phyloP scores from a whole-genome alignment of 2,329 filamentous ascomycete genomes.

The Cephalotrichum gorgonifer region DNA sequence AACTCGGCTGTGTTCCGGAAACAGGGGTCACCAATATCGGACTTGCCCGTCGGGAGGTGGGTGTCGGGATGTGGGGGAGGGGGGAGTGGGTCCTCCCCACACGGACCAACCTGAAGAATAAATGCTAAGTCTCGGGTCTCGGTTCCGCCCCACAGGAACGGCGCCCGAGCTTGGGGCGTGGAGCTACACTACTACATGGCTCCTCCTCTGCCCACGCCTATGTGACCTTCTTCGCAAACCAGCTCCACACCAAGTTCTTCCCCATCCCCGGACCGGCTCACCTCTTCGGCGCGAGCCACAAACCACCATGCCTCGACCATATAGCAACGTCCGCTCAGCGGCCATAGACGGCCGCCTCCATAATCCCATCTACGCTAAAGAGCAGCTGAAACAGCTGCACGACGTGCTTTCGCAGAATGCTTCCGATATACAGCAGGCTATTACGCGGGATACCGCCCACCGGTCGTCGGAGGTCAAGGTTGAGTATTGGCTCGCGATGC shows the following conservation, averaged over 20 bases:
- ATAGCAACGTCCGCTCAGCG: constrained; percentile 23
- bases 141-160: background rate
- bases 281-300: background rate
- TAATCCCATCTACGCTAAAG: constrained; percentile 33
- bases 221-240: background rate
- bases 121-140: too few species aligned
- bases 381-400: constrained; percentile 32
- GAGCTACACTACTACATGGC: background rate
- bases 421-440: constrained; percentile 24
- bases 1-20: background rate
- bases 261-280: background rate
- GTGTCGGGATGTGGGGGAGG: constrained; percentile 7
- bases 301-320: constrained; percentile 15
- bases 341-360: constrained; percentile 31
- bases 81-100: constrained; percentile 5
- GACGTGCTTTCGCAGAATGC: constrained; percentile 22
- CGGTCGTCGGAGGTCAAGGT: constrained; percentile 15
- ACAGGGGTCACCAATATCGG: background rate
- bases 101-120: too few species aligned
- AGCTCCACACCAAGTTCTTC: background rate
- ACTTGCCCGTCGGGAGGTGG: background rate
- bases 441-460: constrained; percentile 24
- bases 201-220: background rate
- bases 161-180: background rate
- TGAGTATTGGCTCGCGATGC: constrained; percentile 29